These are phyloP conservation scores for Croton setiger DNA, from an alignment of 441 rosid genomes.

Conservation along the genomic window DNA sequence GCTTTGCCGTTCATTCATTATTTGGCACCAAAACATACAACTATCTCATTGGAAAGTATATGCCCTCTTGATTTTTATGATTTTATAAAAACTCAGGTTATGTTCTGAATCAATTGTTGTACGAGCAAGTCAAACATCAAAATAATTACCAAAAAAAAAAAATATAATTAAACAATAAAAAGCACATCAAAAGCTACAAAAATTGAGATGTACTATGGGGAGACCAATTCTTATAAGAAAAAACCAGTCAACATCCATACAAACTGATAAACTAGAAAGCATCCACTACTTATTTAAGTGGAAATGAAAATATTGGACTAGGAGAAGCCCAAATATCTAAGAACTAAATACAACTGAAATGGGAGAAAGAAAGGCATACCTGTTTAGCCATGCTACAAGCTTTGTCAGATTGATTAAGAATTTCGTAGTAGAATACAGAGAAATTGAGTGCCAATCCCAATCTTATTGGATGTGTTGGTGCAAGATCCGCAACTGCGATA, in stretches of 20 bases:
- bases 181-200: background rate
- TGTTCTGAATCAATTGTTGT: background rate
- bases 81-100: too few species aligned
- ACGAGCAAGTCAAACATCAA: background rate
- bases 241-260: background rate
- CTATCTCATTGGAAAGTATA: background rate
- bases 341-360: background rate
- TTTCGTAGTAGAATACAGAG: constrained; percentile 88
- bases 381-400: constrained; percentile 94
- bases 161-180: background rate
- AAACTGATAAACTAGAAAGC: background rate
- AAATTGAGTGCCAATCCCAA: constrained; percentile 77
- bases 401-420: constrained; percentile 77
- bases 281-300: too few species aligned
- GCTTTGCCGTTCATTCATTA: background rate
- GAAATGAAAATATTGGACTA: too few species aligned
- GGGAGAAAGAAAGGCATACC: constrained; percentile 31
- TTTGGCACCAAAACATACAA: background rate
- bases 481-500: constrained; percentile 64
- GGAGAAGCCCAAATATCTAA: too few species aligned
- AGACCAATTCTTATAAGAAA: background rate
- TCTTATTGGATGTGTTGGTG: constrained; percentile 89
- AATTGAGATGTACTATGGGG: background rate
- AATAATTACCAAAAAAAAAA: background rate
- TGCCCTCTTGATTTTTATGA: too few species aligned